Conservation (phyloP, 2,329 filamentous ascomycete genomes). For the Ophiosphaerella narmari region DNA sequence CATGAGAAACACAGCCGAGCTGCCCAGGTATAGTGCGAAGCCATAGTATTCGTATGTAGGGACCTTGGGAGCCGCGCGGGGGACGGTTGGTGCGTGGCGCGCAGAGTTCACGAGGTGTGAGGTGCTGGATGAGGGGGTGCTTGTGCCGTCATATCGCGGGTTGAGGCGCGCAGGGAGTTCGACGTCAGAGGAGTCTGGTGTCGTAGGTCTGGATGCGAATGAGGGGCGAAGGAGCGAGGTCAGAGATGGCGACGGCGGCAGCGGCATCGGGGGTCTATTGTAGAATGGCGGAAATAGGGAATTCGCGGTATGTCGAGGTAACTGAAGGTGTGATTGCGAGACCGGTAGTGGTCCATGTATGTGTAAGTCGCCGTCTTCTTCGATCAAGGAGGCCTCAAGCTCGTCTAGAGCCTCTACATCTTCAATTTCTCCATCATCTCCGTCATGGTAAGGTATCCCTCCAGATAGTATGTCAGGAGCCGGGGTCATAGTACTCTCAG, state of each 20-base stretch:
- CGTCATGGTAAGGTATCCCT: too few relatives aligned
- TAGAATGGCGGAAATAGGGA: constrained; percentile 84
- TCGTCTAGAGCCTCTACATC: constrained; percentile 17
- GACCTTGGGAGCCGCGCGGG: constrained; percentile 86
- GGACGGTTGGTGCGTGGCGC: constrained; percentile 66
- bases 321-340: constrained; percentile 52
- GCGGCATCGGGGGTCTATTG: constrained; percentile 90
- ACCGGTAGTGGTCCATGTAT: constrained; percentile 47
- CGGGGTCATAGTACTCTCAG: not conserved
- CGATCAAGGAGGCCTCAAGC: constrained; percentile 6
- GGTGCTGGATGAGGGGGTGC: constrained; percentile 48
- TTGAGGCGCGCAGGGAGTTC: constrained; percentile 55
- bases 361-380: constrained; percentile 20
- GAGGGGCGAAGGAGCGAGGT: constrained; percentile 83
- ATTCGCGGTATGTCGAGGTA: constrained; percentile 41
- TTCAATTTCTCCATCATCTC: not conserved
- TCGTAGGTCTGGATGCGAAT: constrained; percentile 80
- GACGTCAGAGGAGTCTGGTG: constrained; percentile 87
- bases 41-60: constrained; percentile 99
- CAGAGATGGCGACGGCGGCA: constrained; percentile 89
- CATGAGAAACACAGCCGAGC: constrained; percentile 75
- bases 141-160: too few relatives aligned
- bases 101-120: constrained; percentile 65
- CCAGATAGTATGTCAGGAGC: too few relatives aligned
- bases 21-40: constrained; percentile 94